Conservation (phyloP, 371 early-diverging fungal genomes). For the Entomophthora muscae region DNA sequence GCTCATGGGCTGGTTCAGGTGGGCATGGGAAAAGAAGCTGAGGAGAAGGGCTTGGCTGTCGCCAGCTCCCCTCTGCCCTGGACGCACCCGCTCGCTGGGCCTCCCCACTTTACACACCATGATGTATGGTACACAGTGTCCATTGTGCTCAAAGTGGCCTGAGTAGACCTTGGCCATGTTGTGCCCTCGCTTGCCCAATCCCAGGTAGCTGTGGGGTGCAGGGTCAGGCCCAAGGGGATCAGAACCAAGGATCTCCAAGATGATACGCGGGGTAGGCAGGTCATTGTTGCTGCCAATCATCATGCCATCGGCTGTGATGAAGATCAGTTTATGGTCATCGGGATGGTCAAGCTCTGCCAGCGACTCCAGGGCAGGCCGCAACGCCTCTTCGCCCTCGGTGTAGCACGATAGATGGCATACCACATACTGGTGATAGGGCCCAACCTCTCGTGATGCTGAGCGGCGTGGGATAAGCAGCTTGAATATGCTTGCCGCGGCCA, state of each 20-base stretch:
- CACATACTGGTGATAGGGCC: constrained; percentile 76
- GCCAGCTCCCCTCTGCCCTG: constrained; percentile 78
- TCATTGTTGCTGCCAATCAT: constrained; percentile 81
- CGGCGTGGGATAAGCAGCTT: too few relatives aligned
- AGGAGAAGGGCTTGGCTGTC: constrained; percentile 67
- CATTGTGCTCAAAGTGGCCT: constrained; percentile 65
- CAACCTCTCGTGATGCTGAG: constrained; percentile 63
- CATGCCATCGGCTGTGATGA: constrained; percentile 73
- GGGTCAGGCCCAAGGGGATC: constrained; percentile 71
- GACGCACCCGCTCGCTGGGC: constrained; percentile 37
- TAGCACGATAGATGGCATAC: constrained; percentile 81
- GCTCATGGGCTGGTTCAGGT: constrained; percentile 53
- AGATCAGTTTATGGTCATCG: constrained; percentile 48
- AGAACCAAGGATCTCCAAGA: constrained; percentile 65
- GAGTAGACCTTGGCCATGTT: constrained; percentile 86
- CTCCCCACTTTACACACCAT: constrained; percentile 71
- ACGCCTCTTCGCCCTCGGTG: constrained; percentile 59
- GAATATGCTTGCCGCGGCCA: too few relatives aligned
- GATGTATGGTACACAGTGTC: constrained; percentile 68
- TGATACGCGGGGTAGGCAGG: constrained; percentile 73
- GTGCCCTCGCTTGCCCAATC: constrained; percentile 55
- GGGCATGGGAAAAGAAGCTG: constrained; percentile 56
- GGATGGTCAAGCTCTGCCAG: constrained; percentile 41
- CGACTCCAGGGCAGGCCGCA: constrained; percentile 49
- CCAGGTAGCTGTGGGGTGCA: constrained; percentile 68